These are phyloP conservation scores for Komagataella kurtzmanii DNA, from an alignment of 805 yeast genomes.

Conservation along the genomic window DNA sequence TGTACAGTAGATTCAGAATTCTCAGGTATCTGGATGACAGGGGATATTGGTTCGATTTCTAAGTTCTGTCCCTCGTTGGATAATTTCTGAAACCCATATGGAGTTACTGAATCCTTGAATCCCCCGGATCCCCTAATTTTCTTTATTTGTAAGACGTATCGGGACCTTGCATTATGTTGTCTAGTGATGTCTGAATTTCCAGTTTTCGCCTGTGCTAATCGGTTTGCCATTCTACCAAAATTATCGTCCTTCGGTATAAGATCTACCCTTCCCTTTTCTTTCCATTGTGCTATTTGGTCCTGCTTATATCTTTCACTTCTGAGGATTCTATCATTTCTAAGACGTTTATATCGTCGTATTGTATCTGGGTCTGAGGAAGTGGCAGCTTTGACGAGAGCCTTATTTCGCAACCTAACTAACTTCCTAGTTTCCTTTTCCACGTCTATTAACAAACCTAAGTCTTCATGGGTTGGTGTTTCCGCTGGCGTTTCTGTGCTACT, in stretches of 20 bases:
- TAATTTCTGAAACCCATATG: neutral
- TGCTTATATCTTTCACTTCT: slow-evolving; percentile 1
- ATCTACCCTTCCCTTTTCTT: slow-evolving; percentile 1
- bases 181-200: neutral
- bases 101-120: neutral
- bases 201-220: neutral
- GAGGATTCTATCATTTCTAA: slow-evolving; percentile 10
- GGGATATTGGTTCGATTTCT: neutral
- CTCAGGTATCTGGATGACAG: neutral
- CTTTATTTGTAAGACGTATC: neutral
- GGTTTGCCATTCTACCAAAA: neutral
- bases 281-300: neutral
- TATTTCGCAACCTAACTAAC: slow-evolving; percentile 8
- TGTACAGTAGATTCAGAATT: neutral
- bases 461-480: neutral
- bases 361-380: slow-evolving; percentile 8
- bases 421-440: slow-evolving; percentile 9
- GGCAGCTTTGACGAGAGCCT: slow-evolving; percentile 10
- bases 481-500: neutral
- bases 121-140: neutral
- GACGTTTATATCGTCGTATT: slow-evolving; percentile 9
- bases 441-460: neutral
- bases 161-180: neutral
- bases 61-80: neutral
- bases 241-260: neutral